Evolutionary conservation across 2,329 filamentous ascomycete species (phyloP), one percentile per base, ranked within the genome.

Genomic region (Nectriaceae sp.): DNA sequence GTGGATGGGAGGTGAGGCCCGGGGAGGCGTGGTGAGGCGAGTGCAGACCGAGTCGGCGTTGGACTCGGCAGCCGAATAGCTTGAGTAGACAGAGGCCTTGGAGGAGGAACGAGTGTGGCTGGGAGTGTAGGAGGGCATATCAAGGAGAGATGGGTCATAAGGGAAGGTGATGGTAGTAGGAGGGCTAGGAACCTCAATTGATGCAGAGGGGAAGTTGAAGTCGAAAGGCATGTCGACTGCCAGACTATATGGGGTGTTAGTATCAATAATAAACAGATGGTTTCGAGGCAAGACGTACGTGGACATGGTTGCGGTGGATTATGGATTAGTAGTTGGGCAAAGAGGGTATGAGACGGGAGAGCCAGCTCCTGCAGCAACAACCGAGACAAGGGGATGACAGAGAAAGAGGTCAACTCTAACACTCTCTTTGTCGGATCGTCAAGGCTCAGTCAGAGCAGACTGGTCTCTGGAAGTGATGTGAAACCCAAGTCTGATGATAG

Each of bases 1-100:
- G 52, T 85, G 81, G 59, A 92, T 82, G 51, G 89, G 88, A 26
- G 88, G 88, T 55, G 80, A 77, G 44, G 79, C 80, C 44, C 78
- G 74, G 35, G 78, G 73, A 33, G 89, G 88, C 11, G 88, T 91
- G 44, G 85, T 87, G 60, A 83, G 76, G 57, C 80, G 77, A 18
- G 86, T 88, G 72, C 82, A 78, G 60, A 84, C 76, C 37, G 88
- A 88, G 66, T 88, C 87, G 46, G 78, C 73, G 55, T 75, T 73
- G 53, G 80, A 81, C 41, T 73, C 69, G 22, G 62, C 62, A n/a
- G 65, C 82, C 38, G 87, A 89, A 67, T 87, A 79, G 43, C 57
- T 49, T 10, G 70, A 73, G 74, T 85, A 87, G 62, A 83, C 72
- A 54, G 87, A 88, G 42, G 80, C 78, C 61, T 84, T 82, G 56